Conservation (phyloP, 768 basidiomycete genomes). For the Sporobolomyces phaffii region DNA sequence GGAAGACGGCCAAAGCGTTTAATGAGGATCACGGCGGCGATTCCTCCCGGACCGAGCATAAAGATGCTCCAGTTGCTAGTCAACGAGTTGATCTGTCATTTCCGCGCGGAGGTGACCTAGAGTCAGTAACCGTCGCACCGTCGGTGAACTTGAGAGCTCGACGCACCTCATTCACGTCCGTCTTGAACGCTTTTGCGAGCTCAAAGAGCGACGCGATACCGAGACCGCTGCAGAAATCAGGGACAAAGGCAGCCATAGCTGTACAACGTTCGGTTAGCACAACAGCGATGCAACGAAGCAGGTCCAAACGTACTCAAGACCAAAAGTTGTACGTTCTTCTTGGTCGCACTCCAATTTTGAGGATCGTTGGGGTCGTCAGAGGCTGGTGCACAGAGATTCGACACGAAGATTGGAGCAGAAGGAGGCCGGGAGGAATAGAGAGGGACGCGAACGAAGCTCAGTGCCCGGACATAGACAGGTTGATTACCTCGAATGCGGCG, state of each 20-base stretch:
- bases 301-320: conserved; percentile 47
- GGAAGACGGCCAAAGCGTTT: conserved; percentile 62
- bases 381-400: conserved; percentile 44
- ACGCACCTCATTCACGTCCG: conserved; percentile 54
- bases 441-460: neutral
- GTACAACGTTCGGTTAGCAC: neutral
- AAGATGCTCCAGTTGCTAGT: conserved; percentile 49
- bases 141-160: too few species aligned
- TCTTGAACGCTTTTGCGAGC: conserved; percentile 56
- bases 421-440: too few species aligned
- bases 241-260: conserved; percentile 61
- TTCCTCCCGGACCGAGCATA: conserved; percentile 55
- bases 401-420: neutral
- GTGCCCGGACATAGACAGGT: too few species aligned
- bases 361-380: conserved; percentile 60
- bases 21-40: conserved; percentile 62
- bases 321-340: conserved; percentile 49
- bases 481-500: too few species aligned
- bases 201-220: conserved; percentile 63
- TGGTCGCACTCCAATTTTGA: conserved; percentile 50
- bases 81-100: conserved; percentile 61
- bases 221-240: conserved; percentile 63
- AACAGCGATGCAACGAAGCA: neutral
- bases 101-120: too few species aligned
- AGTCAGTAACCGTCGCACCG: too few species aligned